phyloP scores from a whole-genome alignment of 1,284 basidiomycete species.

The Papiliotrema flavescens region DNA sequence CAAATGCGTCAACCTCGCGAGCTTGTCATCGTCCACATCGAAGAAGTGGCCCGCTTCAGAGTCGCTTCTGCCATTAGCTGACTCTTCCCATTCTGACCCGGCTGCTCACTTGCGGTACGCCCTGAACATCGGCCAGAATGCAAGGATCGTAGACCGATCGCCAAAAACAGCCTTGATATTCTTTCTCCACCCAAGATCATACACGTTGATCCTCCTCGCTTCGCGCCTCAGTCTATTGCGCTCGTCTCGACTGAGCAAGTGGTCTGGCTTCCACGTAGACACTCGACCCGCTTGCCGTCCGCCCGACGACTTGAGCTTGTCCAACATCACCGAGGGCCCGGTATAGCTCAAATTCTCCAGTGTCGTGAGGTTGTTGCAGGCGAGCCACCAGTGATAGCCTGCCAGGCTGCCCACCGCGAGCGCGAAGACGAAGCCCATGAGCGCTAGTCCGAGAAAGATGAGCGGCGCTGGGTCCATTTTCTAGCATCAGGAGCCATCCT shows the following conservation, averaged over 20 bases:
- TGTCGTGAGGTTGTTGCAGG: slow-evolving; percentile 80
- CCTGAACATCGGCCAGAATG: slow-evolving; percentile 1
- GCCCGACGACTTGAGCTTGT: slow-evolving; percentile 1
- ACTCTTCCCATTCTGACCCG: not conserved
- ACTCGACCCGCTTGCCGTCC: not conserved
- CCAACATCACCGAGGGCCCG: slow-evolving; percentile 49
- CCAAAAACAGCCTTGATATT: slow-evolving; percentile 51
- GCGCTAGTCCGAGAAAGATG: slow-evolving; percentile 64
- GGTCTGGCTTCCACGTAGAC: slow-evolving; percentile 55
- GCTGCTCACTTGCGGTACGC: slow-evolving; percentile 15
- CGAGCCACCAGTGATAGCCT: slow-evolving; percentile 72
- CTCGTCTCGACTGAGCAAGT: slow-evolving; percentile 68
- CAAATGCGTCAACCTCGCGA: slow-evolving; percentile 23
- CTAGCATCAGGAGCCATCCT: slow-evolving; percentile 49
- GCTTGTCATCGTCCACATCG: slow-evolving; percentile 23
- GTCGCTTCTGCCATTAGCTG: slow-evolving; percentile 6
- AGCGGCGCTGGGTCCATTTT: slow-evolving; percentile 56
- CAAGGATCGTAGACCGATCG: slow-evolving; percentile 7
- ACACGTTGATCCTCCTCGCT: slow-evolving; percentile 63
- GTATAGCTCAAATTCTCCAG: slow-evolving; percentile 75
- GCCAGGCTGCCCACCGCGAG: slow-evolving; percentile 73
- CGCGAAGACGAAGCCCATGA: slow-evolving; percentile 61
- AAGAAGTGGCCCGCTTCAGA: slow-evolving; percentile 33
- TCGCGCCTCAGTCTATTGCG: slow-evolving; percentile 64
- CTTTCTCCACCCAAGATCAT: slow-evolving; percentile 69